A percentile compares a stretch with the other conserved stretches of the same genome.
phyloP scores from a whole-genome alignment of 2,329 filamentous ascomycete genomes.

The Aureobasidium sp. region DNA sequence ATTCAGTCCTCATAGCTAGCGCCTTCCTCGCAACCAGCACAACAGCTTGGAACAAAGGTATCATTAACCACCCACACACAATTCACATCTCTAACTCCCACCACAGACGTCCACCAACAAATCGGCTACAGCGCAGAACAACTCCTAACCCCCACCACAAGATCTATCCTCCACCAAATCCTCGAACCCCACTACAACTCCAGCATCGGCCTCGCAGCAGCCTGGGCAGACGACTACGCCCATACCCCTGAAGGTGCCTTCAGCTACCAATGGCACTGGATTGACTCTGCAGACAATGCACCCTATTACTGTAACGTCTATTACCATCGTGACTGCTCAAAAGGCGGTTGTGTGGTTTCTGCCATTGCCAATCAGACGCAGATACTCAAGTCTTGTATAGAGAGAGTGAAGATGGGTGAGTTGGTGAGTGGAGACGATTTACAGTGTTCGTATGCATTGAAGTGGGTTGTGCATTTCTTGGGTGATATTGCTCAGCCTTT shows the following conservation, averaged over 20 bases:
- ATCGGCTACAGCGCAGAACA: constrained; percentile 32
- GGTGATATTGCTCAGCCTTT: constrained; percentile 35
- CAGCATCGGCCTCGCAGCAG: constrained; percentile 30
- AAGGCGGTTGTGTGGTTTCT: constrained; percentile 32
- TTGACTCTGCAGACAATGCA: constrained; percentile 27
- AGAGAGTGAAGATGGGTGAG: constrained; percentile 21
- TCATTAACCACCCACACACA: accelerated
- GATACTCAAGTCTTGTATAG: constrained; percentile 29
- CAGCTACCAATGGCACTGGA: constrained; percentile 35
- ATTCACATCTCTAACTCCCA: background rate
- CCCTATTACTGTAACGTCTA: constrained; percentile 27
- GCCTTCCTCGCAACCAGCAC: background rate
- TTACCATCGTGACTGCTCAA: constrained; percentile 29
- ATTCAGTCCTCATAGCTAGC: background rate
- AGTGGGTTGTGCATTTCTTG: constrained; percentile 33
- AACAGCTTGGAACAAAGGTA: constrained; percentile 5
- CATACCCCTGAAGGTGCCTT: constrained; percentile 30
- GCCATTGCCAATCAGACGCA: constrained; percentile 34
- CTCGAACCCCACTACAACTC: constrained; percentile 32
- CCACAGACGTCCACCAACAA: constrained; percentile 28
- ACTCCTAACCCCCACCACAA: constrained; percentile 27
- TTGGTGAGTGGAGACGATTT: constrained; percentile 22
- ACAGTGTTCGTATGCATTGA: constrained; percentile 32
- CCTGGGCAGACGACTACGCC: constrained; percentile 32
- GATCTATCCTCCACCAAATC: constrained; percentile 24